Evolutionary conservation across 2,329 filamentous ascomycete genomes (phyloP).

Genomic region (Cladosporium halotolerans): DNA sequence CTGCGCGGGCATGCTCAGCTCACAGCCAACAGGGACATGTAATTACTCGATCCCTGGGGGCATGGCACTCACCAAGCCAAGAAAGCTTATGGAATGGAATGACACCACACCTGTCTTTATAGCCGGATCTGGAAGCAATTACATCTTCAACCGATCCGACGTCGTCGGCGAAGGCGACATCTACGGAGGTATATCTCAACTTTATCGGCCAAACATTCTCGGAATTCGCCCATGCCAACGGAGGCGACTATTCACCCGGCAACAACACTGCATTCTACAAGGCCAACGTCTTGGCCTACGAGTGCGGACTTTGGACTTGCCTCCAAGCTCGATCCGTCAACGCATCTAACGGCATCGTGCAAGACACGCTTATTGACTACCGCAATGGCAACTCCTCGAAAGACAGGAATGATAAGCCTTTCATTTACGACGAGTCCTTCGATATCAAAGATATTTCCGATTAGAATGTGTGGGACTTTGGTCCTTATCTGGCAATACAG

Average conservation of each 20-base stretch:
- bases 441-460: not conserved
- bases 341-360: conserved; percentile 1
- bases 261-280: not conserved
- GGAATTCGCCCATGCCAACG: not conserved
- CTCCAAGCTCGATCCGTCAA: conserved; percentile 2
- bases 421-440: not conserved
- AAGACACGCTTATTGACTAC: not conserved
- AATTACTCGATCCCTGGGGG: conserved; percentile 2
- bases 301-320: conserved; percentile 8
- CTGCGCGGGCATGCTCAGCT: not conserved
- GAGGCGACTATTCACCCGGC: not conserved
- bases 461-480: not conserved
- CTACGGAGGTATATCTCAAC: not conserved
- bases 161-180: not conserved
- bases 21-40: not conserved
- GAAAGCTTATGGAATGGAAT: not conserved
- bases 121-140: not conserved
- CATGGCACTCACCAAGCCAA: not conserved
- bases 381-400: not conserved
- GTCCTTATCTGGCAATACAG: not conserved
- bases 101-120: not conserved
- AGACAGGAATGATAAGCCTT: not conserved
- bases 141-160: conserved; percentile 3
- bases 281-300: not conserved
- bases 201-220: conserved; percentile 6